phyloP scores from a whole-genome alignment of 345 rosid genomes.

The Sisymbrium irio region DNA sequence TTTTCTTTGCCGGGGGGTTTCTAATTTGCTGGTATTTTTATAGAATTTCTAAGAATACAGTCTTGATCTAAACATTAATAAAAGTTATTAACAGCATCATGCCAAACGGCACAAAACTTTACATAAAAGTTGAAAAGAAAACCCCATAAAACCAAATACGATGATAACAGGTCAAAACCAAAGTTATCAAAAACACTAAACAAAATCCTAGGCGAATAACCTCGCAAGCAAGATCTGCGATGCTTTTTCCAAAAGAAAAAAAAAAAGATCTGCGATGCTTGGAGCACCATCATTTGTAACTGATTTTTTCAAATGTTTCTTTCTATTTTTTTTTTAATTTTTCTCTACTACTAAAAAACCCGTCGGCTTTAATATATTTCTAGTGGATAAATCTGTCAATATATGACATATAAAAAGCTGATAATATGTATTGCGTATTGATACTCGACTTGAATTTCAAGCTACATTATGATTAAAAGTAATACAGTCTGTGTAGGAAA shows the following conservation, averaged over 20 bases:
- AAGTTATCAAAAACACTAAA: too few species aligned
- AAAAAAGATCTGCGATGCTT: too few species aligned
- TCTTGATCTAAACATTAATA: too few species aligned
- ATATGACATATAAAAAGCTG: slow-evolving; percentile 6
- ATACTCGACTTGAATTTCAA: slow-evolving; percentile 20
- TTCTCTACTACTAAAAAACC: slow-evolving; percentile 23
- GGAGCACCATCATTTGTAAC: too few species aligned
- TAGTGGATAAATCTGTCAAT: slow-evolving; percentile 27
- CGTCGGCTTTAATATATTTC: slow-evolving; percentile 18
- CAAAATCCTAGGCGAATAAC: too few species aligned
- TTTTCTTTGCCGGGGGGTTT: neutral
- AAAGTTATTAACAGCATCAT: too few species aligned
- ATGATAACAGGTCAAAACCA: too few species aligned
- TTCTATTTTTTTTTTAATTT: neutral
- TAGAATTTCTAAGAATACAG: neutral
- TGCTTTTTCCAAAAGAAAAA: too few species aligned
- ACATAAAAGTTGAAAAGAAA: too few species aligned
- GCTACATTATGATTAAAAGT: neutral
- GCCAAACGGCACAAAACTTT: too few species aligned
- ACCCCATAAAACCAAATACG: too few species aligned
- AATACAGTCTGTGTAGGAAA: neutral
- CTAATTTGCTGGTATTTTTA: neutral
- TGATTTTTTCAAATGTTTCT: slow-evolving; percentile 1
- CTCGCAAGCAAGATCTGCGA: too few species aligned
- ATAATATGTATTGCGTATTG: slow-evolving; percentile 34